Conservation (phyloP, 805 yeast genomes). For the Wickerhamiella azymoides region DNA sequence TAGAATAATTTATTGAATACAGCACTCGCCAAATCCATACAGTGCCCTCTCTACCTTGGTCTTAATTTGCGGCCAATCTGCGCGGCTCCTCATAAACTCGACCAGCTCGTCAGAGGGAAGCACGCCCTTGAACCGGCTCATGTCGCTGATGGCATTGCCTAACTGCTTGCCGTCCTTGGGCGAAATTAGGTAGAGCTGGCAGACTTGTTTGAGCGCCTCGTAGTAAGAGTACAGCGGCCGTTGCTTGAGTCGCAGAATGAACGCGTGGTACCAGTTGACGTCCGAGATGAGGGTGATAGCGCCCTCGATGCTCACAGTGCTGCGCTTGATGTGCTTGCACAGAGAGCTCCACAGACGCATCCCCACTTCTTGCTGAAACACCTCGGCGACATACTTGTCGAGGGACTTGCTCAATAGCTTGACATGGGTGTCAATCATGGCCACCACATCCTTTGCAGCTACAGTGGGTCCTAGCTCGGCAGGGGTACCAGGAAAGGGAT, state of each 20-base stretch:
- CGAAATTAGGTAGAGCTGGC: constrained; percentile 64
- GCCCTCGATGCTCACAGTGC: constrained; percentile 64
- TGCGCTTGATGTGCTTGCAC: constrained; percentile 61
- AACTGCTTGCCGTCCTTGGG: constrained; percentile 66
- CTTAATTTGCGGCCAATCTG: constrained; percentile 71
- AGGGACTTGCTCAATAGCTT: constrained; percentile 65
- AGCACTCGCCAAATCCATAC: constrained; percentile 62
- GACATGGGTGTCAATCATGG: constrained; percentile 56
- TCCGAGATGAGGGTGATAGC: constrained; percentile 75
- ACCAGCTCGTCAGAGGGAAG: constrained; percentile 89
- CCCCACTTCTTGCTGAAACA: constrained; percentile 88
- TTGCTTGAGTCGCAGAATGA: constrained; percentile 44
- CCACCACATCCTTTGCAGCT: constrained; percentile 52
- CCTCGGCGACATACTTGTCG: constrained; percentile 77
- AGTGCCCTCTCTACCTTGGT: constrained; percentile 83
- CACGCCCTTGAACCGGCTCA: constrained; percentile 75
- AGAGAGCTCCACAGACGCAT: constrained; percentile 66
- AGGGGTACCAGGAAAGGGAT: constrained; percentile 30
- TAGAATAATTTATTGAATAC: constrained; percentile 3
- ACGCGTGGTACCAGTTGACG: constrained; percentile 62
- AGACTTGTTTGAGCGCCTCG: constrained; percentile 69
- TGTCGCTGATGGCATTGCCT: constrained; percentile 70
- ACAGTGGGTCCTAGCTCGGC: constrained; percentile 32
- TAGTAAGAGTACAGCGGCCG: constrained; percentile 50
- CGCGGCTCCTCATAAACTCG: constrained; percentile 74